Conservation (phyloP, 176 grass and related monocot species). For the Eleusine indica region DNA sequence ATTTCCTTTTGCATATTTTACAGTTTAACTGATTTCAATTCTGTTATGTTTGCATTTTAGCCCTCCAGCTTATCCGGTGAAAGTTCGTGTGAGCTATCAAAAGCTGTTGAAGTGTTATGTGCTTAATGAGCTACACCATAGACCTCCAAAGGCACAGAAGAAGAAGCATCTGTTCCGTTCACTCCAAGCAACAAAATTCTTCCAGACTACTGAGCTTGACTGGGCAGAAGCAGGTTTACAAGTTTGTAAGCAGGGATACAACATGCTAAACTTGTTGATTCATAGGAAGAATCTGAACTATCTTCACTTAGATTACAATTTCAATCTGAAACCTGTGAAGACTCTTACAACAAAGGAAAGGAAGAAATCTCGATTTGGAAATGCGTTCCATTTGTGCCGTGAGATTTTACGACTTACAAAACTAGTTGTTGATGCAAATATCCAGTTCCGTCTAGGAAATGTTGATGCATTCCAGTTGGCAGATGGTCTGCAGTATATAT, state of each 20-base stretch:
- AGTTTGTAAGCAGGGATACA: slow-evolving; percentile 99
- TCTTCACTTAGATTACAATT: slow-evolving; percentile 99
- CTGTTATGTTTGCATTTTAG: slow-evolving; percentile 50
- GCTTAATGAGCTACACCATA: slow-evolving; percentile 92
- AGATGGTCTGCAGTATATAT: slow-evolving; percentile 97
- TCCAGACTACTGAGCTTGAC: slow-evolving; percentile 97
- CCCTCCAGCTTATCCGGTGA: slow-evolving; percentile 93
- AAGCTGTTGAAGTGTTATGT: slow-evolving; percentile 96
- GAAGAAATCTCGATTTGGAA: slow-evolving; percentile 99
- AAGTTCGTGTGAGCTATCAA: slow-evolving; percentile 98
- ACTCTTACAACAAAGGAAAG: slow-evolving; percentile 98
- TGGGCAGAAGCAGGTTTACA: slow-evolving; percentile 98
- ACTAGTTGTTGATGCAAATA: slow-evolving; percentile 96
- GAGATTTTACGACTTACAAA: slow-evolving; percentile 97
- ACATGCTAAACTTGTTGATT: slow-evolving; percentile 98
- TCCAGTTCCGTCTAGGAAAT: slow-evolving; percentile 96
- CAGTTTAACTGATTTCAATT: slow-evolving; percentile 26
- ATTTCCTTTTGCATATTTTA: slow-evolving; percentile 1
- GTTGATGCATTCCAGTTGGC: slow-evolving; percentile 97
- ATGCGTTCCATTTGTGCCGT: slow-evolving; percentile 97
- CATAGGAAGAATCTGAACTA: slow-evolving; percentile 98
- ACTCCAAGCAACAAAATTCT: slow-evolving; percentile 93
- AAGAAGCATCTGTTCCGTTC: slow-evolving; percentile 98
- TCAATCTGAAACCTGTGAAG: slow-evolving; percentile 98
- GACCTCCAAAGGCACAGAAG: slow-evolving; percentile 93